Conservation (phyloP, 2,329 filamentous ascomycete species). For the Ophiocordyceps unilateralis region DNA sequence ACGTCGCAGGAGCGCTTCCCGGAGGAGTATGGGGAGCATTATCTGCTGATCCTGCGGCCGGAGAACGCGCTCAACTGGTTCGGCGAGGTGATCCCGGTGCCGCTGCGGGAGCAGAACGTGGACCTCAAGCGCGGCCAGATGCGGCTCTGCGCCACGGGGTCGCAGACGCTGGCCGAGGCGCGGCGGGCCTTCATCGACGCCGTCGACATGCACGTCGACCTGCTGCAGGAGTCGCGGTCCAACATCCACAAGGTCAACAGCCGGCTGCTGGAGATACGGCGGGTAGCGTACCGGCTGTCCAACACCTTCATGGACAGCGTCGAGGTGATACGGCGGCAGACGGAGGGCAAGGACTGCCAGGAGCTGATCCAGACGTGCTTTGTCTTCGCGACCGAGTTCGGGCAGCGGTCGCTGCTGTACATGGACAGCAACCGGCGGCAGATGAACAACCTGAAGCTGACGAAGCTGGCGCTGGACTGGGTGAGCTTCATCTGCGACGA, state of each 20-base stretch:
- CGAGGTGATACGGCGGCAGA: slow-evolving; percentile 77
- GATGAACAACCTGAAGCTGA: slow-evolving; percentile 94
- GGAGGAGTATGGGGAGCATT: slow-evolving; percentile 57
- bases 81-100: slow-evolving; percentile 54
- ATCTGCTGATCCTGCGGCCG: slow-evolving; percentile 70
- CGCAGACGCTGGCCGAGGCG: slow-evolving; percentile 63
- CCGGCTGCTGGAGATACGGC: slow-evolving; percentile 83
- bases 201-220: slow-evolving; percentile 72
- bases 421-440: slow-evolving; percentile 91
- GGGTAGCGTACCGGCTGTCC: slow-evolving; percentile 87
- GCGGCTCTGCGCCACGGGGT: slow-evolving; percentile 76
- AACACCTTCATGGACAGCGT: slow-evolving; percentile 99
- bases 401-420: slow-evolving; percentile 81
- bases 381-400: slow-evolving; percentile 96
- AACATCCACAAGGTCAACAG: slow-evolving; percentile 85
- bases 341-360: slow-evolving; percentile 69
- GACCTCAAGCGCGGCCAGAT: slow-evolving; percentile 79
- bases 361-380: slow-evolving; percentile 97
- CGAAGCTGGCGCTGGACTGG: slow-evolving; percentile 88
- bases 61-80: slow-evolving; percentile 69
- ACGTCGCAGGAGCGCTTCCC: slow-evolving; percentile 35
- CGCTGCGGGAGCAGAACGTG: slow-evolving; percentile 59
- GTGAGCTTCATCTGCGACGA: slow-evolving; percentile 96
- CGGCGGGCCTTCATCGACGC: slow-evolving; percentile 58
- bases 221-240: slow-evolving; percentile 80